A percentile compares a stretch with the other conserved stretches of the same genome.
Conservation (phyloP, 345 rosid species). For the Excoecaria cochinchinensis region DNA sequence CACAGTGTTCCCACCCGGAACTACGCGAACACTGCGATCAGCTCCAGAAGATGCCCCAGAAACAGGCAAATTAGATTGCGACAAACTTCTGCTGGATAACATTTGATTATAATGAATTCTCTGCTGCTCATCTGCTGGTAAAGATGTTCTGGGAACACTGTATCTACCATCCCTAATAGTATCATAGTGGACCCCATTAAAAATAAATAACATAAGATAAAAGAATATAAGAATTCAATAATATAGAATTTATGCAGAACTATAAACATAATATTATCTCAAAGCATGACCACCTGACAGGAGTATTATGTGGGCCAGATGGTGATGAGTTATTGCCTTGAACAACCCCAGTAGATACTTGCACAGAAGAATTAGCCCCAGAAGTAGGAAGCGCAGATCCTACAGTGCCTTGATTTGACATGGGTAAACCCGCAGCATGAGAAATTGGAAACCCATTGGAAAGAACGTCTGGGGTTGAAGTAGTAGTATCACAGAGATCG, state of each 20-base stretch:
- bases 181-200: constrained; percentile 7
- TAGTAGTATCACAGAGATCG: constrained; percentile 73
- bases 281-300: constrained; percentile 53
- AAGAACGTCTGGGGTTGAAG: constrained; percentile 60
- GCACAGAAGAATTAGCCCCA: constrained; percentile 61
- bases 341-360: constrained; percentile 63
- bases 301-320: constrained; percentile 56
- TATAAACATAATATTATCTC: constrained; percentile 16
- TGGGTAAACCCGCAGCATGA: constrained; percentile 51
- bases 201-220: neutral
- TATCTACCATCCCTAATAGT: constrained; percentile 69
- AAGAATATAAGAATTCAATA: constrained; percentile 11
- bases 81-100: constrained; percentile 62
- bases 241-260: neutral
- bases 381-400: constrained; percentile 60
- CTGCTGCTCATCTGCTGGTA: constrained; percentile 81
- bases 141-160: constrained; percentile 65
- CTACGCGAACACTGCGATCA: constrained; percentile 59
- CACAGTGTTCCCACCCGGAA: constrained; percentile 69
- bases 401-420: constrained; percentile 63
- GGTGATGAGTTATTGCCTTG: constrained; percentile 56
- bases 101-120: constrained; percentile 65
- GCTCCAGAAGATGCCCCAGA: constrained; percentile 65
- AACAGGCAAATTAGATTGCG: constrained; percentile 67
- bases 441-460: constrained; percentile 61